phyloP scores from a whole-genome alignment of 768 basidiomycete genomes.

The Trametes sanguinea region DNA sequence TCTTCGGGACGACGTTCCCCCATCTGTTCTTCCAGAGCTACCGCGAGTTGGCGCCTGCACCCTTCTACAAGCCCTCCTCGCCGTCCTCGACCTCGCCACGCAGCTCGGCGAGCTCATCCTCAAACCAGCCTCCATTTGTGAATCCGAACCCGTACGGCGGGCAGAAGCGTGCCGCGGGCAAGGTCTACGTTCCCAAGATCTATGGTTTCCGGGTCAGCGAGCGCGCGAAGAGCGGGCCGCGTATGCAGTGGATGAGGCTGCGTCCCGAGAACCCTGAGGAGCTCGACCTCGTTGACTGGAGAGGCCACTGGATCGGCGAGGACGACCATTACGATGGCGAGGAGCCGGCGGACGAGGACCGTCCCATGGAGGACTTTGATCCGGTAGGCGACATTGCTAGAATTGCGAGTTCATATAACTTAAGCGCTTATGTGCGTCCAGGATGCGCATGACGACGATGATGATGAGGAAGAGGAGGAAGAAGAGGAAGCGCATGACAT shows the following conservation, averaged over 20 bases:
- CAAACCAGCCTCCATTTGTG: constrained; percentile 56
- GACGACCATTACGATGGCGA: constrained; percentile 66
- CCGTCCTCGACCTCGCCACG: constrained; percentile 56
- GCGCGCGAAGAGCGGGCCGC: constrained; percentile 88
- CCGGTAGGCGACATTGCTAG: constrained; percentile 47
- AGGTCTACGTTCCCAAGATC: constrained; percentile 88
- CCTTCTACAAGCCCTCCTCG: constrained; percentile 78
- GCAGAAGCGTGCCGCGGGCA: constrained; percentile 84
- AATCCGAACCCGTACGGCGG: constrained; percentile 91
- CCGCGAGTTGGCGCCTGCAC: constrained; percentile 90
- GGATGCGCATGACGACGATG: constrained; percentile 47
- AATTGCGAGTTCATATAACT: background rate
- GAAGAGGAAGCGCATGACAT: constrained; percentile 42
- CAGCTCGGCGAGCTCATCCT: constrained; percentile 40
- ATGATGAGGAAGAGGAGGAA: constrained; percentile 56
- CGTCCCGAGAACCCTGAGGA: constrained; percentile 81
- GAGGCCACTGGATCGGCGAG: constrained; percentile 85
- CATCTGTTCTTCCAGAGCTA: constrained; percentile 99
- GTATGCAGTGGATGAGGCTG: constrained; percentile 95
- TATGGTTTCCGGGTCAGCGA: constrained; percentile 99
- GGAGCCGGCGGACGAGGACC: constrained; percentile 51
- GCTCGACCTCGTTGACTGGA: constrained; percentile 86
- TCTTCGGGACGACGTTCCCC: constrained; percentile 99
- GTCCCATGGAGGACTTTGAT: constrained; percentile 87
- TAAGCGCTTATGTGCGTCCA: constrained; percentile 1